These are phyloP conservation scores for Nothophytophthora sp. DNA, from an alignment of 352 stramenopile genomes.

Conservation along the genomic window DNA sequence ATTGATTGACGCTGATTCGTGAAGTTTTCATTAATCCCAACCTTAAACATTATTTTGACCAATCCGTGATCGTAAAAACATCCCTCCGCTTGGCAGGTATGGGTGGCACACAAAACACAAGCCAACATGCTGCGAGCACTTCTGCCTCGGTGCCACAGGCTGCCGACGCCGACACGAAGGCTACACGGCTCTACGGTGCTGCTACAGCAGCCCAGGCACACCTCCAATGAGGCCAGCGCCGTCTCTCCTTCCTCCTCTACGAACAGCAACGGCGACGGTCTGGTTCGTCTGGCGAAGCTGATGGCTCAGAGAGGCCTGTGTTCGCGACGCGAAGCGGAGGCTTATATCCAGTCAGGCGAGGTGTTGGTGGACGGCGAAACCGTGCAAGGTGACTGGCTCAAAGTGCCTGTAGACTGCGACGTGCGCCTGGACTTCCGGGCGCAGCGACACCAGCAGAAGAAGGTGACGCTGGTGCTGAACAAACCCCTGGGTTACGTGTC, in stretches of 20 bases:
- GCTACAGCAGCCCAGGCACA: slow-evolving; percentile 2
- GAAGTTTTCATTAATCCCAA: too few relatives aligned
- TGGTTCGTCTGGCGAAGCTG: slow-evolving; percentile 75
- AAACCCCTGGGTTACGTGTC: slow-evolving; percentile 84
- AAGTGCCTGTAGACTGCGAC: slow-evolving; percentile 57
- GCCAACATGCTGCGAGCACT: slow-evolving; percentile 25
- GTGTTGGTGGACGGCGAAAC: slow-evolving; percentile 77
- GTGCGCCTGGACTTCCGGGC: slow-evolving; percentile 64
- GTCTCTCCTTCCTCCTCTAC: slow-evolving; percentile 1
- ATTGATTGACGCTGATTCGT: too few relatives aligned
- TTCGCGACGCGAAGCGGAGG: slow-evolving; percentile 78
- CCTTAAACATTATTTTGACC: too few relatives aligned
- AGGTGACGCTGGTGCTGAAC: slow-evolving; percentile 83
- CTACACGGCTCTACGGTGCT: slow-evolving; percentile 17
- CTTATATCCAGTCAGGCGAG: slow-evolving; percentile 74
- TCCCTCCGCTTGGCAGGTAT: too few relatives aligned
- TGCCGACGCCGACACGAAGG: slow-evolving; percentile 13
- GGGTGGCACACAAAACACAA: slow-evolving; percentile 1
- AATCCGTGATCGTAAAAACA: too few relatives aligned
- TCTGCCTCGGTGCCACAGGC: slow-evolving; percentile 10
- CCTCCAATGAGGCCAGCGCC: neutral
- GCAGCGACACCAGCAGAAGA: slow-evolving; percentile 73
- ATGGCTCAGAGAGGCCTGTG: slow-evolving; percentile 80
- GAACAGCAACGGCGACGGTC: slow-evolving; percentile 14
- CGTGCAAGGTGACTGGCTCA: slow-evolving; percentile 69